Conservation (phyloP, 2,329 filamentous ascomycete species). For the Pseudocercospora fuligena region DNA sequence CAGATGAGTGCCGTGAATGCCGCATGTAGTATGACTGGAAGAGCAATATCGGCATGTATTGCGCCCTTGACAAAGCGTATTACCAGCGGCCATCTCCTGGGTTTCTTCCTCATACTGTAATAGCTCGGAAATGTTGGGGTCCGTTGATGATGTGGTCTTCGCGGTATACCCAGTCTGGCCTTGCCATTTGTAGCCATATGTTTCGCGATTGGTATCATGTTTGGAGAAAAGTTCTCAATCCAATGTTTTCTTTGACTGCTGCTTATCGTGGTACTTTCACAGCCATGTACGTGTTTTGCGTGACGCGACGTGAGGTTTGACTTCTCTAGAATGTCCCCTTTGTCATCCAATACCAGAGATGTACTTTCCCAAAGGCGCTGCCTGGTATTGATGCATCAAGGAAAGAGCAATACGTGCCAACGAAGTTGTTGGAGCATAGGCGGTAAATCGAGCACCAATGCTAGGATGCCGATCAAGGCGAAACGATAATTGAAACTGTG, state of each 20-base stretch:
- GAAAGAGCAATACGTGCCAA: neutral
- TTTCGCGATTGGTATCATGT: neutral
- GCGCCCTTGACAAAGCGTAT: slow-evolving; percentile 68
- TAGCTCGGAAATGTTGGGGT: slow-evolving; percentile 51
- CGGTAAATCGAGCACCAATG: too few species aligned
- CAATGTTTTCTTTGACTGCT: neutral
- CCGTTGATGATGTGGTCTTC: slow-evolving; percentile 17
- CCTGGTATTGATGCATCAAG: neutral
- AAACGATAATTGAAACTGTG: neutral
- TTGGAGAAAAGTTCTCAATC: neutral
- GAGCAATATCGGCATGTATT: slow-evolving; percentile 62
- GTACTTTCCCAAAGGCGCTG: neutral
- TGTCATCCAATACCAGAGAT: neutral
- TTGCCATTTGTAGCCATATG: neutral
- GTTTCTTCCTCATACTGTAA: slow-evolving; percentile 52
- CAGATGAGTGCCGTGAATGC: slow-evolving; percentile 64
- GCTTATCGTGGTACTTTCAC: neutral
- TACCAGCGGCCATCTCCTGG: slow-evolving; percentile 64
- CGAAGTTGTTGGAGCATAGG: too few species aligned
- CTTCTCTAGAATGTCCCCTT: neutral
- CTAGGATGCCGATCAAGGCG: too few species aligned
- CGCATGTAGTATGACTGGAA: slow-evolving; percentile 63
- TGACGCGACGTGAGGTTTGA: too few species aligned
- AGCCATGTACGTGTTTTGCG: too few species aligned
- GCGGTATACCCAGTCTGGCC: neutral